phyloP scores from a whole-genome alignment of 2,329 filamentous ascomycete genomes.

The Aspergillus udagawae region DNA sequence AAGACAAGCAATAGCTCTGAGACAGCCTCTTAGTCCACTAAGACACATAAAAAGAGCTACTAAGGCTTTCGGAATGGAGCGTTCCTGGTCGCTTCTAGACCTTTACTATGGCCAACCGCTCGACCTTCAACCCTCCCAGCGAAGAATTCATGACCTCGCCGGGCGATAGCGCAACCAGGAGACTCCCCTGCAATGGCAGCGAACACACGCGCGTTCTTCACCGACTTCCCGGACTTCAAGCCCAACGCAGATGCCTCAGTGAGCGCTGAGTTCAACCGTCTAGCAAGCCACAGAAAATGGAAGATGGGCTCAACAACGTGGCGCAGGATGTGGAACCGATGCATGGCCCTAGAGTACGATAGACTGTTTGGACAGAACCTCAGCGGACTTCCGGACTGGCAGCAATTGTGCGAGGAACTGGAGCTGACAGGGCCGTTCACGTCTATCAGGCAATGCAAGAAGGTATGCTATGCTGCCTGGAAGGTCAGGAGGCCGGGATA shows the following conservation, averaged over 20 bases:
- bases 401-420: conserved; percentile 22
- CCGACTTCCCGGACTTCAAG: conserved; percentile 13
- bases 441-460: conserved; percentile 26
- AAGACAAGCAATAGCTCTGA: not conserved
- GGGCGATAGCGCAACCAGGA: not conserved
- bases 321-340: conserved; percentile 19
- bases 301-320: conserved; percentile 16
- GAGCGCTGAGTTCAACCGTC: conserved; percentile 16
- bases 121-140: not conserved
- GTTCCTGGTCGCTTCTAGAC: not conserved
- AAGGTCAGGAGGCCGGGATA: not conserved
- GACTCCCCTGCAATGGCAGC: not conserved
- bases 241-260: conserved; percentile 9
- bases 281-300: conserved; percentile 20
- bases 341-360: conserved; percentile 18
- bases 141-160: not conserved
- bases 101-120: not conserved
- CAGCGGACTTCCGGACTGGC: conserved; percentile 18
- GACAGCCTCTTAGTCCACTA: no score
- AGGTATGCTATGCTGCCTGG: conserved; percentile 11
- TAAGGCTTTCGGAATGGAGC: no score
- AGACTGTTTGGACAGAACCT: conserved; percentile 8
- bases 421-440: conserved; percentile 7
- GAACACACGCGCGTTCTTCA: conserved; percentile 6
- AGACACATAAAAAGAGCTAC: no score